A percentile compares a stretch with the other conserved stretches of the same genome.
These are phyloP conservation scores for Sherardia arvensis DNA, from an alignment of 257 asterid genomes.

Conservation along the genomic window DNA sequence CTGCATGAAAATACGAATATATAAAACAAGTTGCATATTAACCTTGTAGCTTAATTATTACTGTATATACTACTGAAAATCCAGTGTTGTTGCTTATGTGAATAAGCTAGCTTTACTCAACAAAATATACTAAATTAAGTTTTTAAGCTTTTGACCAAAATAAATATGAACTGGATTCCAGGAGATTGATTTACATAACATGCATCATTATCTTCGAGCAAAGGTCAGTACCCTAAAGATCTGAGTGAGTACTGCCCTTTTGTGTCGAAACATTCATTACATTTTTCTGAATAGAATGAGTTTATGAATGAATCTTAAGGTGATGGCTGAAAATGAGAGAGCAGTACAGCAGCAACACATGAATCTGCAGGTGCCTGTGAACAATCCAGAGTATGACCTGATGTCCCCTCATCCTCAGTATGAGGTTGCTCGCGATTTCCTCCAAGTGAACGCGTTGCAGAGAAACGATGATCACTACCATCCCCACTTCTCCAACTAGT, in stretches of 20 bases:
- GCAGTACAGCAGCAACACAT: conserved; percentile 49
- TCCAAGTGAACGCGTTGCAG: conserved; percentile 52
- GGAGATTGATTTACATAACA: conserved; percentile 80
- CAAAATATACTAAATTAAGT: background rate
- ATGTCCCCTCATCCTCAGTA: conserved; percentile 42
- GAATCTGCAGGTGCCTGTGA: conserved; percentile 80
- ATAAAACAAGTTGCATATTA: too few relatives aligned
- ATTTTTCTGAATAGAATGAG: background rate
- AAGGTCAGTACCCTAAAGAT: conserved; percentile 44
- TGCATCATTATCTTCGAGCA: conserved; percentile 81
- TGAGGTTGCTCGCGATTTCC: conserved; percentile 64
- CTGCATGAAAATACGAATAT: too few relatives aligned
- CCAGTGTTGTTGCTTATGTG: background rate
- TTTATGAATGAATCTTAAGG: background rate
- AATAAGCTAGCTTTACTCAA: background rate
- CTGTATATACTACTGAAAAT: too few relatives aligned
- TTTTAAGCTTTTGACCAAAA: background rate
- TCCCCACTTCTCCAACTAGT: conserved; percentile 49
- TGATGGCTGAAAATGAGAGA: conserved; percentile 81
- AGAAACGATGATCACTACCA: conserved; percentile 35
- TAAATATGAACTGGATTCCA: conserved; percentile 33
- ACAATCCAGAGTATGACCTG: conserved; percentile 41
- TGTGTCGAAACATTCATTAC: background rate
- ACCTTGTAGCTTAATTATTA: too few relatives aligned
- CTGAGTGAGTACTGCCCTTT: background rate